Base-by-base conservation (phyloP, 805 yeast species). In the Cyberlindnera misumaiensis region DNA sequence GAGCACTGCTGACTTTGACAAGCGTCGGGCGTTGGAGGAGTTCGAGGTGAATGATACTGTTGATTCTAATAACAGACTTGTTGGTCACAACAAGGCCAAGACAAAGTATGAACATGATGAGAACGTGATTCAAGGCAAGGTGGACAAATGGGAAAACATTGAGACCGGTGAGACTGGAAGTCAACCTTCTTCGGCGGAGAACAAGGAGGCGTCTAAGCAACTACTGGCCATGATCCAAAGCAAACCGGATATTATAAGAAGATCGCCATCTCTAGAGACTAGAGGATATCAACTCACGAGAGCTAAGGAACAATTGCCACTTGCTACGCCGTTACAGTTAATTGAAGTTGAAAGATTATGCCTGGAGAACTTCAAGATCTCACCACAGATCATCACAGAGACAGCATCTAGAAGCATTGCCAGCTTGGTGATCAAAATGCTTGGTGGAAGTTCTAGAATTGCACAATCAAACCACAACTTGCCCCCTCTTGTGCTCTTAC, bases 1-100 rank as follows among this genome's bases (percentile, higher is more conserved):
- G 11, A 85, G 83, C 54, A 68, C 89, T 45, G 80, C 80, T 17
- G 77, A 79, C 67, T 89, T 89, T 53, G 93, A 89, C 58, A 89
- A 89, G 58, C 65, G 70, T 42, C 68, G 79, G 5, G 90, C 88
- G 4, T 83, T 89, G 58, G 83, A 82, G 35, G 87, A 86, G 54
- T 72, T 89, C 52, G 77, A 76, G 36, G 69, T 69, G 44, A 63
- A 67, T 38, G 96, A 88, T 54, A 70, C 66, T 14, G 67, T 76
- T 13, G 75, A 70, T 29, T 80, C 81, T 2, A 64, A 69, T 11
- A 68, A 73, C 31, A 68, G 95, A 47, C 67, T 86, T 33, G 95
- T 84, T 5, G 79, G 87, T 3, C 84, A 80, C 55, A 88, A 88
- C 53, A 80, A 75, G 38, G 34, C 34, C 32, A 54, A 60, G 47